Evolutionary conservation across 352 stramenopile genomes (phyloP).

Genomic region (Plasmopara halstedii): DNA sequence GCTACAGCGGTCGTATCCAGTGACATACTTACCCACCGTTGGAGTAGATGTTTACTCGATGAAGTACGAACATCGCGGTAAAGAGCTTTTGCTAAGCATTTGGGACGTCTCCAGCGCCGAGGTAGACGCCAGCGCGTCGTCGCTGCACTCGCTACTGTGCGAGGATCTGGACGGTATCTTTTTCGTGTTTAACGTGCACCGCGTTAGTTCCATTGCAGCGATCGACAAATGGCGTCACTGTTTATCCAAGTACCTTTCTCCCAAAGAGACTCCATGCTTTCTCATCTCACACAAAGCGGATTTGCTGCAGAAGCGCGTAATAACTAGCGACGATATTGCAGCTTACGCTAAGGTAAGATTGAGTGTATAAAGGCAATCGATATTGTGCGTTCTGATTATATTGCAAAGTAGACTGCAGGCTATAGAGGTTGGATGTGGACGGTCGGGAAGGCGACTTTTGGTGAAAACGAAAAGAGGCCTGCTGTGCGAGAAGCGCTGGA

Average conservation of each 20-base stretch:
- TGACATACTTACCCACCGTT: slow-evolving; percentile 68
- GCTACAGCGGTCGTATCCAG: slow-evolving; percentile 61
- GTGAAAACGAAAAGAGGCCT: slow-evolving; percentile 76
- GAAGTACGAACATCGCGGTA: slow-evolving; percentile 30
- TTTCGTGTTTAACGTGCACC: slow-evolving; percentile 85
- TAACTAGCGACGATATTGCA: slow-evolving; percentile 81
- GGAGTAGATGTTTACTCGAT: slow-evolving; percentile 65
- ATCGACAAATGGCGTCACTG: slow-evolving; percentile 78
- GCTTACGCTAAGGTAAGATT: slow-evolving; percentile 44
- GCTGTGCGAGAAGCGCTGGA: slow-evolving; percentile 66
- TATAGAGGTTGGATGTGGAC: slow-evolving; percentile 85
- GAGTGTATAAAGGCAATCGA: background rate
- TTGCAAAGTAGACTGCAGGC: slow-evolving; percentile 34
- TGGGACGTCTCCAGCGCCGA: slow-evolving; percentile 78
- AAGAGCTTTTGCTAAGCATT: slow-evolving; percentile 54
- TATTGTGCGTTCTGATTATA: background rate
- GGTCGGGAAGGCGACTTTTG: slow-evolving; percentile 61
- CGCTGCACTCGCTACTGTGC: slow-evolving; percentile 64
- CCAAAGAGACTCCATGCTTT: slow-evolving; percentile 72
- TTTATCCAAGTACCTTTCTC: slow-evolving; percentile 63
- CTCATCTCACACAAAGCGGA: slow-evolving; percentile 80
- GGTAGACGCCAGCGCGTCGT: slow-evolving; percentile 48
- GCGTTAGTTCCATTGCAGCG: slow-evolving; percentile 78
- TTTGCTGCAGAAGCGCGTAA: slow-evolving; percentile 76
- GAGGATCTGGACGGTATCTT: slow-evolving; percentile 79